Conservation (phyloP, 2,329 filamentous ascomycete species). For the Trichoderma semiorbis region DNA sequence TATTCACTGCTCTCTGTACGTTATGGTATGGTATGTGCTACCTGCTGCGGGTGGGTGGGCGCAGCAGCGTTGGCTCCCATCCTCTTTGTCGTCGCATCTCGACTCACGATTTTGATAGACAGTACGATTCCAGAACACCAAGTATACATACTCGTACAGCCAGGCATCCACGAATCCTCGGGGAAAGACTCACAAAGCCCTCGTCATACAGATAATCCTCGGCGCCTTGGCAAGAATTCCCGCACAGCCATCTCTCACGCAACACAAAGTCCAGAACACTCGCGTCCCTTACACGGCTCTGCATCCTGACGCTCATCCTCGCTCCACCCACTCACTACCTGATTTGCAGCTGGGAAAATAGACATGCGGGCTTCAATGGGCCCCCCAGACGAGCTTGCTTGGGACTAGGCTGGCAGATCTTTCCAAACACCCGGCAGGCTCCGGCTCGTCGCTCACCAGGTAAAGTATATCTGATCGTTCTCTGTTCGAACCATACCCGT, state of each 20-base stretch:
- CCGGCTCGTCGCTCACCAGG: neutral
- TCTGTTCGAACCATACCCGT: neutral
- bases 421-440: neutral
- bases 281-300: neutral
- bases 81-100: neutral
- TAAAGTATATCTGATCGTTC: neutral
- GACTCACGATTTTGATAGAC: neutral
- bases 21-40: neutral
- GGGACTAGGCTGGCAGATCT: neutral
- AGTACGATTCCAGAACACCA: neutral
- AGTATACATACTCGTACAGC: neutral
- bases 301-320: neutral
- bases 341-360: neutral
- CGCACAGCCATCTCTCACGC: too few relatives aligned
- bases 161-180: neutral
- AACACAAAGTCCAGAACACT: neutral
- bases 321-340: neutral
- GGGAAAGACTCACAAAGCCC: neutral
- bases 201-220: neutral
- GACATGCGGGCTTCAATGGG: neutral
- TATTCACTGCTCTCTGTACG: neutral
- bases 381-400: neutral
- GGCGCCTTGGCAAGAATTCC: neutral
- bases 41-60: neutral
- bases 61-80: neutral